Evolutionary conservation across 495 filamentous ascomycete species (phyloP), one percentile per base, ranked within the genome.

Genomic region (Parathielavia hyrcaniae): DNA sequence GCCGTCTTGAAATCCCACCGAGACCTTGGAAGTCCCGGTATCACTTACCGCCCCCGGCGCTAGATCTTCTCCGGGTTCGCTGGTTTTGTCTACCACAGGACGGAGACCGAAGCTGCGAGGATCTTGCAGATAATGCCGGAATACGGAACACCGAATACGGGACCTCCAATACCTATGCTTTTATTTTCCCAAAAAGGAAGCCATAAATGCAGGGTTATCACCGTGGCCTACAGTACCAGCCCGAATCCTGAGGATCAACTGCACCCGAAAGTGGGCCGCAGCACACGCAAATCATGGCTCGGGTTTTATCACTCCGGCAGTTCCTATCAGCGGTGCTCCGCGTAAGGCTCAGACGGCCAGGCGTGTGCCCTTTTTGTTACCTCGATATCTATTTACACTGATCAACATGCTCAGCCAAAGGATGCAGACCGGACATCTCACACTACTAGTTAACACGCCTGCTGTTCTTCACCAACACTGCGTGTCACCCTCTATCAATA

Each of bases 41-140:
- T 53, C 50, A 52, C 50, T 36, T 52, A 12, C 35, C 20, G 12
- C 38, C 23, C 50, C 49, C 52, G 16, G 32, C 48, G 19, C 48
- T 19, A 20, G 40, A 20, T 50, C 10, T 35, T 19, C 43, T 38
- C 52, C 14, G 30, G 11, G 16, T 47, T 47, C 41, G 53, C 53
- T 36, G 41, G 14, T 40, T 14, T 1, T 2, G 20, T 39, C 53
- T 30, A 47, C 41, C 22, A 34, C 39, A 14, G 43, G 13, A 14
- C 35, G 43, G 13, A 14, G 10, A 47, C 4, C 30, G 11, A 30
- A 39, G 17, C 16, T 5, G 43, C 4, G 23, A 12, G 32, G 53
- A 36, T 19, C 2, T n/a, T 48, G 53, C 32, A 30, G 12, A 46
- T 26, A 11, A 26, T 44, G 39, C 38, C 51, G 38, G 50, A 22